These are phyloP conservation scores for Lomentospora prolificans DNA, from an alignment of 2,329 filamentous ascomycete genomes.

Conservation along the genomic window DNA sequence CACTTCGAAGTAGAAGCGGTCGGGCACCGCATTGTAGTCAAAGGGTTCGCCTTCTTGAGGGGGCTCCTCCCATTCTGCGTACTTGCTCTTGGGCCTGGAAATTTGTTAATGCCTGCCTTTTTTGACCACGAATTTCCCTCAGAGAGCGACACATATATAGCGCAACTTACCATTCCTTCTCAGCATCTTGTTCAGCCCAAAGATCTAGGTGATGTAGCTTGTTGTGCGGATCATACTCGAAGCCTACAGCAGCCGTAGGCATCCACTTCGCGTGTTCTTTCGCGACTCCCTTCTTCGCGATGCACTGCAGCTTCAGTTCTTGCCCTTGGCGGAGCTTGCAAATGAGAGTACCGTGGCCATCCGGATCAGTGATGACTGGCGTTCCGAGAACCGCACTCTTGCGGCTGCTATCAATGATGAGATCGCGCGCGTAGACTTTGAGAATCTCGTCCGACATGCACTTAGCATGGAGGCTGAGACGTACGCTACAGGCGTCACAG, in stretches of 20 bases:
- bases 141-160: not conserved
- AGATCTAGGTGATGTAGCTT: slow-evolving; percentile 85
- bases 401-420: slow-evolving; percentile 61
- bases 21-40: slow-evolving; percentile 79
- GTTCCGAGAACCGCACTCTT: slow-evolving; percentile 67
- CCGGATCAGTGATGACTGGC: slow-evolving; percentile 75
- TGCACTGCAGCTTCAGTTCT: slow-evolving; percentile 80
- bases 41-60: slow-evolving; percentile 76
- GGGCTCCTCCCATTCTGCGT: slow-evolving; percentile 70
- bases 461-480: slow-evolving; percentile 72
- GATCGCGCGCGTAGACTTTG: slow-evolving; percentile 85
- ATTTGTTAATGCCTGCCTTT: slow-evolving; percentile 16
- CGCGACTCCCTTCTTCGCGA: slow-evolving; percentile 96
- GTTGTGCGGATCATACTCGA: slow-evolving; percentile 97
- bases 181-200: slow-evolving; percentile 81
- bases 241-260: slow-evolving; percentile 82
- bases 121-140: not conserved
- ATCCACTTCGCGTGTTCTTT: slow-evolving; percentile 99
- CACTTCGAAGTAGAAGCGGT: slow-evolving; percentile 85
- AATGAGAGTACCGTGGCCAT: slow-evolving; percentile 73
- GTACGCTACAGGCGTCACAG: slow-evolving; percentile 85
- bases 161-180: slow-evolving; percentile 67
- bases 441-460: slow-evolving; percentile 82
- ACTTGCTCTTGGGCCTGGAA: slow-evolving; percentile 68
- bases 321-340: slow-evolving; percentile 85